Base-by-base conservation (phyloP, 345 rosid genomes). In the Bruguiera parviflora region DNA sequence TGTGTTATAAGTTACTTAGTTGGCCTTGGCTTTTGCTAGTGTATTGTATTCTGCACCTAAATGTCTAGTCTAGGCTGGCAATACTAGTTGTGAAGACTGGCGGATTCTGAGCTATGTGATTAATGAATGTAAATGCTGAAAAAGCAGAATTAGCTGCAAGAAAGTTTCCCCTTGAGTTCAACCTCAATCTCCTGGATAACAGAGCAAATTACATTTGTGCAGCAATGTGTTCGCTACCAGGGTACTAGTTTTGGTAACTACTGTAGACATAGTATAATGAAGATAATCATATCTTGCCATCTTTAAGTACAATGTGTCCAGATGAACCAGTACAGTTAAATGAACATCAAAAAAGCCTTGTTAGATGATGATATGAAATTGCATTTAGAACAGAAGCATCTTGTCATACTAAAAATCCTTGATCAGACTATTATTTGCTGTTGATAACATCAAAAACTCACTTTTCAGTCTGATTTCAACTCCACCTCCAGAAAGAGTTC, bases 401-500 rank as follows among this genome's bases (percentile, higher is more conserved):
- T 49, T 49, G 6, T 63, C 2, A 18, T n/a, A 15, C 25, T 61
- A 72, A 19, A 53, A 33, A 20, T 39, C 24, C 62, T 75, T 49
- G 61, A 6, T 52, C 21, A 29, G 59, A 15, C 16, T 15, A 32
- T 49, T 35, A 67, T 31, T 65, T 24, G 8, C 56, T 24, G 13
- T 57, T 66, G 51, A 46, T 64, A 33, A 25, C 52, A 8, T 60
- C 49, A 39, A 64, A 68, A 64, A 59, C 43, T 49, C n/a, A 53
- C 60, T 72, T 76, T 80, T 71, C 86, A 94, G 97, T 82, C 85
- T 91, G 72, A 94, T 94, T 76, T 79, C 96, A 66, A 91, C 98
- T 60, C 96, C 98, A 56, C 98, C 98, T 56, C 98, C 98, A 46
- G 97, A 94, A 81, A 87, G 98, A 82, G 89, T 94, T 84, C 98